phyloP scores from a whole-genome alignment of 495 filamentous ascomycete genomes.

The Aspergillus wentii region DNA sequence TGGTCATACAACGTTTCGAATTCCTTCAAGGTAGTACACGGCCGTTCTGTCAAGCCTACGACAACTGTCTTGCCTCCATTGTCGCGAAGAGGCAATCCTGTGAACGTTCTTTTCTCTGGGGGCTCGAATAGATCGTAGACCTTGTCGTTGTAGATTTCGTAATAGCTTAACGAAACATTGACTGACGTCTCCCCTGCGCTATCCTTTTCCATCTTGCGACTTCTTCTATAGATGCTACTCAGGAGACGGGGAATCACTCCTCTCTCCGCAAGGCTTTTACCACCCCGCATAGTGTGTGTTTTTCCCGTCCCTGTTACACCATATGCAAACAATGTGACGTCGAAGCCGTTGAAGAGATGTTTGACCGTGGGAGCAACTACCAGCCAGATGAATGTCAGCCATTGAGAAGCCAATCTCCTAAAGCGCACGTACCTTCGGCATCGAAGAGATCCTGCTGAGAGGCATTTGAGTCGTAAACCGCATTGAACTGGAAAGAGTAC shows the following conservation, averaged over 20 bases:
- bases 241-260: constrained; percentile 88
- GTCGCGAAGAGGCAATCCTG: constrained; percentile 85
- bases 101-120: constrained; percentile 80
- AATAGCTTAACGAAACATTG: constrained; percentile 82
- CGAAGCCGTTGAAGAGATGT: constrained; percentile 87
- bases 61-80: constrained; percentile 86
- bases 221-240: constrained; percentile 78
- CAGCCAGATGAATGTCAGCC: constrained; percentile 14
- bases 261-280: constrained; percentile 80
- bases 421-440: constrained; percentile 62
- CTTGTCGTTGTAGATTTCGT: constrained; percentile 97
- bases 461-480: constrained; percentile 75
- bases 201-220: constrained; percentile 85
- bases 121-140: constrained; percentile 91
- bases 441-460: constrained; percentile 85
- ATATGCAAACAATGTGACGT: constrained; percentile 94
- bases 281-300: constrained; percentile 97
- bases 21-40: constrained; percentile 82
- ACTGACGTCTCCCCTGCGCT: constrained; percentile 68
- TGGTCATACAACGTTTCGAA: constrained; percentile 92
- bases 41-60: constrained; percentile 81
- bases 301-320: constrained; percentile 95
- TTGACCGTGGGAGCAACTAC: constrained; percentile 75
- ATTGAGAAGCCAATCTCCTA: not conserved
- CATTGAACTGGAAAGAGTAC: constrained; percentile 93